Conservation (phyloP, 75 land plant genomes). For the Pinus albicaulis region DNA sequence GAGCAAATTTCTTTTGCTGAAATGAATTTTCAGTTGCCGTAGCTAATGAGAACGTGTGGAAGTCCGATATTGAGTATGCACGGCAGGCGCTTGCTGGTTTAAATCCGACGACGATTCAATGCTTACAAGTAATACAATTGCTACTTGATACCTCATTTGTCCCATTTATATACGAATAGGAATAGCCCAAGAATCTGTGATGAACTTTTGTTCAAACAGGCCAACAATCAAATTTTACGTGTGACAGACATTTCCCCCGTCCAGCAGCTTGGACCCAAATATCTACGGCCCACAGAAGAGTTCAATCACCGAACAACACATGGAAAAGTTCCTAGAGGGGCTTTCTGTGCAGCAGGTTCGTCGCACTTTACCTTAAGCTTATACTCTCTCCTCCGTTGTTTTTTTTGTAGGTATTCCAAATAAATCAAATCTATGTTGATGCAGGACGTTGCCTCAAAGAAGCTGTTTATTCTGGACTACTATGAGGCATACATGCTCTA, state of each 20-base stretch:
- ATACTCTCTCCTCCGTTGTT: too few relatives aligned
- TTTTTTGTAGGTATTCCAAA: too few relatives aligned
- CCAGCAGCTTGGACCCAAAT: slow-evolving; percentile 45
- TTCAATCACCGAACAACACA: slow-evolving; percentile 41
- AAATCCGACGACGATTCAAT: slow-evolving; percentile 52
- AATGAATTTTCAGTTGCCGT: too few relatives aligned
- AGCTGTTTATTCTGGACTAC: slow-evolving; percentile 55
- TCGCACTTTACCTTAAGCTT: too few relatives aligned
- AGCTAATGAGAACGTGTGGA: slow-evolving; percentile 40
- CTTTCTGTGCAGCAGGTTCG: slow-evolving; percentile 41
- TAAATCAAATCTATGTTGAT: too few relatives aligned
- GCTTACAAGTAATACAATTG: slow-evolving; percentile 34
- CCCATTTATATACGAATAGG: fast-evolving
- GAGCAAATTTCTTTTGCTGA: too few relatives aligned
- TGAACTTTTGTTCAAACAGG: too few relatives aligned
- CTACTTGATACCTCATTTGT: background rate
- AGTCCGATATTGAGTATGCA: slow-evolving; percentile 42
- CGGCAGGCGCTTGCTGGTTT: slow-evolving; percentile 54
- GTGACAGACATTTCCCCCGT: slow-evolving; percentile 44
- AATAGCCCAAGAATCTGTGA: too few relatives aligned
- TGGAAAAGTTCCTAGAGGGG: slow-evolving; percentile 52
- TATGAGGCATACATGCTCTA: slow-evolving; percentile 61
- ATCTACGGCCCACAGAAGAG: slow-evolving; percentile 53
- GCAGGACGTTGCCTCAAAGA: slow-evolving; percentile 50
- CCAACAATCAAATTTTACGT: background rate